Base-by-base conservation (phyloP, 2,329 filamentous ascomycete species). In the Nothomitra cinnamomea region DNA sequence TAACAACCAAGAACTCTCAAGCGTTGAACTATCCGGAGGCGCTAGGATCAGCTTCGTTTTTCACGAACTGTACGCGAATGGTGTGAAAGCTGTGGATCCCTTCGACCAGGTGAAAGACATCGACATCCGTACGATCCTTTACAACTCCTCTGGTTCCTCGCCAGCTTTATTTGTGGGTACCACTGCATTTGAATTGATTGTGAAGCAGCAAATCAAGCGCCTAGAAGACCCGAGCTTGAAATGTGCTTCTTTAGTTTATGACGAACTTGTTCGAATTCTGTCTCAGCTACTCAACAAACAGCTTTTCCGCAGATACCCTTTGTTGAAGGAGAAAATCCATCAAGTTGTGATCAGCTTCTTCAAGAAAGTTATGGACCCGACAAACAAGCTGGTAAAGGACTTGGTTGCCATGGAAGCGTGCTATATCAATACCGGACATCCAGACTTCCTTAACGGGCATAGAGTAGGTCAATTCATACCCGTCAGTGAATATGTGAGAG, bases 1-100 rank as follows among this genome's bases (percentile, higher is more conserved):
- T 61, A 95, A 95, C 71, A 96, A 94, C 70, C 87, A 87, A 58
- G 92, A 98, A 68, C 76, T 98, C 2, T 96, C 92, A 22, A 95
- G 87, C 69, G 79, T 85, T 1, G 92, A 98, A 68, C 76, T 98
- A 57, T 96, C 92, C 4, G 92, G 92, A 58, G 92, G 92, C 72
- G 92, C 92, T 53, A 85, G 92, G 79, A 98, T 98, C 67, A 95
- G 88, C 66, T 98, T 98, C 65, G 92, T 98, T 47, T 98, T 96
- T 78, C 92, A 98, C 70, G 92, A 98, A 69, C 77, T 98, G 15
- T 98, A 98, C 71, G 83, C 88, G 55, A 96, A 96, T 66, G 92
- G 92, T 71, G 79, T 98, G 66, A 96, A 96, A 76, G 89, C 92
- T 1, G 83, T 98, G 43, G 94, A 98, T 68, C 92, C 92, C 36